phyloP scores from a whole-genome alignment of 495 filamentous ascomycete species.

The Daldinia childiae region DNA sequence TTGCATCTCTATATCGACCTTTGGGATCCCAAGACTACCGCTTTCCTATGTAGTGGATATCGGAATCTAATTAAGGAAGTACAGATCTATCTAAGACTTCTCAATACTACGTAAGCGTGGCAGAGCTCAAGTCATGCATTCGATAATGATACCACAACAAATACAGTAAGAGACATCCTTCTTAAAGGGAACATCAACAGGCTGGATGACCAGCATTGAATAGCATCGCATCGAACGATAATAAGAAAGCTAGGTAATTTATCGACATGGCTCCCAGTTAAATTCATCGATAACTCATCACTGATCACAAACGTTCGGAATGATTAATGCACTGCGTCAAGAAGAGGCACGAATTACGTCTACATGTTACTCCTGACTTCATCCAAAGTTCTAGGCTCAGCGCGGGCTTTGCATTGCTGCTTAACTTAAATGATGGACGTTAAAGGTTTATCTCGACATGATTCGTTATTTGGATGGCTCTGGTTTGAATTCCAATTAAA shows the following conservation, averaged over 20 bases:
- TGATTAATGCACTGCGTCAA: constrained; percentile 8
- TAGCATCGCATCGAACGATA: constrained; percentile 7
- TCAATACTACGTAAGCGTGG: constrained; percentile 31
- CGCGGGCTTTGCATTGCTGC: not conserved
- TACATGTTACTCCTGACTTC: constrained; percentile 26
- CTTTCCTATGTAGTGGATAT: constrained; percentile 26
- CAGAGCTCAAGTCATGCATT: constrained; percentile 17
- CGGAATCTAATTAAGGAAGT: constrained; percentile 31
- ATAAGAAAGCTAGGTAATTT: constrained; percentile 5
- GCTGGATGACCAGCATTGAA: not conserved
- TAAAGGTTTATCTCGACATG: constrained; percentile 1
- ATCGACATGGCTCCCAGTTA: constrained; percentile 2
- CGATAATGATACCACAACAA: constrained; percentile 2
- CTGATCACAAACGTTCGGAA: not conserved
- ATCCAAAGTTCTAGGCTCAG: constrained; percentile 13
- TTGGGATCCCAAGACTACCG: constrained; percentile 23
- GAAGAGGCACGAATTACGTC: constrained; percentile 16
- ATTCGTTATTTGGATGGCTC: constrained; percentile 10
- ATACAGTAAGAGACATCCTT: constrained; percentile 28
- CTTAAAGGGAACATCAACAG: not conserved
- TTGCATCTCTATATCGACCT: constrained; percentile 7
- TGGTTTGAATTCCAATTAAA: too few relatives aligned
- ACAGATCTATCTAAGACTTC: constrained; percentile 30
- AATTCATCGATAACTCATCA: not conserved
- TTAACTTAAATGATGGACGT: constrained; percentile 20